phyloP scores from a whole-genome alignment of 2,329 filamentous ascomycete species.

The Huntiella savannae region DNA sequence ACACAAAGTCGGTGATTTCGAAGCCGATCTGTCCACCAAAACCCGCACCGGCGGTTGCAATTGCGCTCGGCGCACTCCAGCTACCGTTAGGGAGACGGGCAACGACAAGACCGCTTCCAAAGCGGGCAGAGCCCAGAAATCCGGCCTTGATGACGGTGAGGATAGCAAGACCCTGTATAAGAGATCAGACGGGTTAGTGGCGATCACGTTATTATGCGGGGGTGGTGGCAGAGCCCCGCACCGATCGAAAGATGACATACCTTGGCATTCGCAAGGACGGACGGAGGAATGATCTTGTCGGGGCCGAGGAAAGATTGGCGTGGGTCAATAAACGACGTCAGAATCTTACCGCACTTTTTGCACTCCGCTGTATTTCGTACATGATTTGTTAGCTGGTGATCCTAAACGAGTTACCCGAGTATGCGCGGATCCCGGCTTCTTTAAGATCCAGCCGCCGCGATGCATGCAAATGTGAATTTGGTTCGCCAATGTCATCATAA shows the following conservation, averaged over 20 bases:
- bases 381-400: neutral
- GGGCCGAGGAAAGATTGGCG: slow-evolving; percentile 71
- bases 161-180: slow-evolving; percentile 50
- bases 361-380: slow-evolving; percentile 54
- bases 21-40: slow-evolving; percentile 77
- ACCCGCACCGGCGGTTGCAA: slow-evolving; percentile 62
- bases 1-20: slow-evolving; percentile 86
- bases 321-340: slow-evolving; percentile 86
- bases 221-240: neutral
- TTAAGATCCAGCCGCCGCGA: neutral
- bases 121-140: slow-evolving; percentile 65
- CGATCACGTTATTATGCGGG: neutral
- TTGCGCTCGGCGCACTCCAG: slow-evolving; percentile 69
- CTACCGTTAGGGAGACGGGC: slow-evolving; percentile 56
- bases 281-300: slow-evolving; percentile 90
- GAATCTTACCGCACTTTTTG: slow-evolving; percentile 90
- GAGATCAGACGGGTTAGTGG: neutral
- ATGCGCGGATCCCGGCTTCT: neutral
- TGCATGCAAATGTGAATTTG: too few relatives aligned
- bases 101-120: slow-evolving; percentile 67
- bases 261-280: slow-evolving; percentile 80
- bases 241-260: slow-evolving; percentile 23
- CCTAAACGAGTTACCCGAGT: neutral
- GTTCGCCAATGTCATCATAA: too few relatives aligned
- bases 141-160: slow-evolving; percentile 76